These are phyloP conservation scores for Scenedesmus sp. DNA, from an alignment of 163 green algal genomes.

Conservation along the genomic window DNA sequence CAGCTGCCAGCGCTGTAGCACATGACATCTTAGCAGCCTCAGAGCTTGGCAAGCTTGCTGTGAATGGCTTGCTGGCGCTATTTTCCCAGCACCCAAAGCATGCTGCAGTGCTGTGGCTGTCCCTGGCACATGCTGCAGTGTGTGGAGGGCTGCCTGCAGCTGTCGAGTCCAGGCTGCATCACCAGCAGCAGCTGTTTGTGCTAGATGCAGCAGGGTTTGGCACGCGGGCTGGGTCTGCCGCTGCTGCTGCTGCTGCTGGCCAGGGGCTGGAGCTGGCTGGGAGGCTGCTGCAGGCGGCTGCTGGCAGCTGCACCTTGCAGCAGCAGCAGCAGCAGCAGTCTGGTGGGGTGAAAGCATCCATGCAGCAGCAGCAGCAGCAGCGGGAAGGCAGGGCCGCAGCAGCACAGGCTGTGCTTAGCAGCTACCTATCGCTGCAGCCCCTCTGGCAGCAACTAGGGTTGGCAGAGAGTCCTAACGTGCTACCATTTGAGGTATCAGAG, in stretches of 20 bases:
- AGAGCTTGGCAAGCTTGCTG: background rate
- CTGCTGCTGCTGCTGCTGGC: background rate
- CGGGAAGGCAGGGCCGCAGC: slow-evolving; percentile 1
- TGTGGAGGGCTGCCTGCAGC: slow-evolving; percentile 11
- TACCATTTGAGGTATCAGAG: background rate
- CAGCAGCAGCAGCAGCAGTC: background rate
- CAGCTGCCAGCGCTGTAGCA: background rate
- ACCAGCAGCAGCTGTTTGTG: slow-evolving; percentile 25
- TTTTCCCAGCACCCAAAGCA: background rate
- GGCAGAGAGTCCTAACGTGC: background rate
- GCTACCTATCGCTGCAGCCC: background rate
- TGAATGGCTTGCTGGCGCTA: slow-evolving; percentile 5
- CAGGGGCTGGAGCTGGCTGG: slow-evolving; percentile 2
- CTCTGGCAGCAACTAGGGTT: background rate
- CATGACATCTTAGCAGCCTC: slow-evolving; percentile 23
- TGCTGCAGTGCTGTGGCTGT: slow-evolving; percentile 4
- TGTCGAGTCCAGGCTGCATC: background rate
- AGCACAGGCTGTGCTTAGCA: background rate
- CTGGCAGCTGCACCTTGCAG: background rate
- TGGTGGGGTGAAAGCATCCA: background rate
- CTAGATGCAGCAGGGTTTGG: slow-evolving; percentile 3
- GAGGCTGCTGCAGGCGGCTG: slow-evolving; percentile 29
- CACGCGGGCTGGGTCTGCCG: background rate
- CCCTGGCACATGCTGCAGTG: background rate
- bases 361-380: slow-evolving; percentile 8